Evolutionary conservation across 495 filamentous ascomycete genomes (phyloP).

Genomic region (Cenococcum geophilum): DNA sequence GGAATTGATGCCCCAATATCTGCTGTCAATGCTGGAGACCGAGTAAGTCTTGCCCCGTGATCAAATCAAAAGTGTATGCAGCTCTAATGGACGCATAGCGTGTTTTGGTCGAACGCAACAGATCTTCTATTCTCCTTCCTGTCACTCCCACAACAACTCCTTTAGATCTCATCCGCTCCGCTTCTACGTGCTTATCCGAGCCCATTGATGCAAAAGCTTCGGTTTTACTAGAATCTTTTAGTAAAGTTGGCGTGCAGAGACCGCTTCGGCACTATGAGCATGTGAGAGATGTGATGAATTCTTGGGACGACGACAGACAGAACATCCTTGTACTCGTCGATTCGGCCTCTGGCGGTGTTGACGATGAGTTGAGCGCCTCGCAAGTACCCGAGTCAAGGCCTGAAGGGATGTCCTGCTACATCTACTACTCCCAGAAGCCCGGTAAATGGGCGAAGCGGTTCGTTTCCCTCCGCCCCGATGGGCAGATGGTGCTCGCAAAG

Average conservation of each 20-base stretch:
- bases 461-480: slow-evolving; percentile 65
- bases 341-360: slow-evolving; percentile 42
- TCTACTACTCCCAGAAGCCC: slow-evolving; percentile 74
- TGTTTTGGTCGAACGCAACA: slow-evolving; percentile 62
- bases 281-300: slow-evolving; percentile 83
- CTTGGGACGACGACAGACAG: slow-evolving; percentile 74
- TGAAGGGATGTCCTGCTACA: slow-evolving; percentile 54
- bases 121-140: slow-evolving; percentile 54
- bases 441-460: slow-evolving; percentile 84
- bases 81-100: slow-evolving; percentile 35
- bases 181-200: slow-evolving; percentile 48
- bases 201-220: slow-evolving; percentile 55
- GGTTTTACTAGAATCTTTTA: slow-evolving; percentile 69
- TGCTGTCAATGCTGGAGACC: slow-evolving; percentile 75
- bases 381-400: slow-evolving; percentile 55
- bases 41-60: slow-evolving; percentile 45
- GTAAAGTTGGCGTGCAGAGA: slow-evolving; percentile 71
- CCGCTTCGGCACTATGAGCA: slow-evolving; percentile 81
- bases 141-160: slow-evolving; percentile 71
- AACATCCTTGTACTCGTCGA: slow-evolving; percentile 61
- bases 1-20: slow-evolving; percentile 74
- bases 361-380: slow-evolving; percentile 47
- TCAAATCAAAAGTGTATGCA: neutral
- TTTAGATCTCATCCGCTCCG: slow-evolving; percentile 59
- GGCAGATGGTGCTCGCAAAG: slow-evolving; percentile 71